These are phyloP conservation scores for Trichothecium roseum DNA, from an alignment of 2,329 filamentous ascomycete species.

Conservation along the genomic window DNA sequence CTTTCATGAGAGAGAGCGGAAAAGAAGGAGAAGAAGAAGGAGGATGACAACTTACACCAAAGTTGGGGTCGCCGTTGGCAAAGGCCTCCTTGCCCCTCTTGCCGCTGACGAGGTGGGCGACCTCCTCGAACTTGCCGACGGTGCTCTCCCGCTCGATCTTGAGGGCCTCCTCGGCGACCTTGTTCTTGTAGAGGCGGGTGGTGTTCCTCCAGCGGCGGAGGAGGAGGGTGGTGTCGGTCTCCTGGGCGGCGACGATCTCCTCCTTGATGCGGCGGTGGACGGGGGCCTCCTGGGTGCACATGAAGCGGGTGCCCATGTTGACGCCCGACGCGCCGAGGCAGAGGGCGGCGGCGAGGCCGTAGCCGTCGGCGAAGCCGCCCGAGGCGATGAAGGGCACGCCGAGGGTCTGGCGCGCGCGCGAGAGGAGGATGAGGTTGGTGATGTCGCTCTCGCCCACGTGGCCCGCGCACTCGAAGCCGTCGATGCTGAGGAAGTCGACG, in stretches of 20 bases:
- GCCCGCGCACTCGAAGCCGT: slow-evolving; percentile 93
- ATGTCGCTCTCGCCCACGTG: slow-evolving; percentile 83
- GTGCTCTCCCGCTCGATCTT: slow-evolving; percentile 75
- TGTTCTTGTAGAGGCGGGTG: slow-evolving; percentile 78
- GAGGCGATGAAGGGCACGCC: slow-evolving; percentile 84
- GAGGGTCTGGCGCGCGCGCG: slow-evolving; percentile 73
- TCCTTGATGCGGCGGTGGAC: slow-evolving; percentile 92
- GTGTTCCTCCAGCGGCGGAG: slow-evolving; percentile 92
- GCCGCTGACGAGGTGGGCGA: slow-evolving; percentile 79
- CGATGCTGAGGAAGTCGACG: slow-evolving; percentile 92
- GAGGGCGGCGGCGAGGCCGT: slow-evolving; percentile 84
- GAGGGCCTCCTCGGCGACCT: slow-evolving; percentile 69
- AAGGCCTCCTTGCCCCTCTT: slow-evolving; percentile 89
- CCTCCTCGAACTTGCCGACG: slow-evolving; percentile 80
- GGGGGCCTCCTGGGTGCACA: slow-evolving; percentile 89
- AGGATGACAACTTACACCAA: slow-evolving; percentile 54
- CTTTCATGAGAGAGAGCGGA: slow-evolving; percentile 5
- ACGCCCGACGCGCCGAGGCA: slow-evolving; percentile 84
- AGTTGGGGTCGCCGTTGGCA: slow-evolving; percentile 80
- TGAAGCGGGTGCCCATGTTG: slow-evolving; percentile 98
- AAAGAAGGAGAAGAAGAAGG: neutral
- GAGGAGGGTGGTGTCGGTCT: slow-evolving; percentile 85
- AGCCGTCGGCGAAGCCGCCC: slow-evolving; percentile 89
- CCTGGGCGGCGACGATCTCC: slow-evolving; percentile 75
- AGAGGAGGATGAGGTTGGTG: slow-evolving; percentile 82